Conservation (phyloP, 345 rosid genomes). For the Rhizophora mangle region DNA sequence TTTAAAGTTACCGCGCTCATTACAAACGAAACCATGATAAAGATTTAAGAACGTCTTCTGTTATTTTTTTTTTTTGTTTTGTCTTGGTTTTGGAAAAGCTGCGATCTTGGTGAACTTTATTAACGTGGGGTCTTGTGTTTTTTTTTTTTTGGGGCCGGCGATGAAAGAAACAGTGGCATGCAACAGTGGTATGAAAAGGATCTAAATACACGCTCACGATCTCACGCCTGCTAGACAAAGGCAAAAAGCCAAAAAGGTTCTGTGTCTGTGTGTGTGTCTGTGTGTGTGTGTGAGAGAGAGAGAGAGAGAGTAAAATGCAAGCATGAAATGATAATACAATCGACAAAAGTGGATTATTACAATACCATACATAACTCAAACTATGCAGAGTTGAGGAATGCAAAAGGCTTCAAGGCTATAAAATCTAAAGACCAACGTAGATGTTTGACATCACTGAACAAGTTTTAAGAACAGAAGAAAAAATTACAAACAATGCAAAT, state of each 20-base stretch:
- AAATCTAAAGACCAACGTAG: too few species aligned
- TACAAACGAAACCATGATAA: too few species aligned
- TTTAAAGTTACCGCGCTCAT: too few species aligned
- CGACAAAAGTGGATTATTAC: slow-evolving; percentile 18
- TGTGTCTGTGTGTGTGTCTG: neutral
- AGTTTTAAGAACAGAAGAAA: too few species aligned
- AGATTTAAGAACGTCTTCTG: too few species aligned
- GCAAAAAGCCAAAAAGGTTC: neutral
- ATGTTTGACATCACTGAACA: too few species aligned
- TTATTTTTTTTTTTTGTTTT: neutral
- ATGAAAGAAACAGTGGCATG: neutral
- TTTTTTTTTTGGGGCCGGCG: neutral
- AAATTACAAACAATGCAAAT: too few species aligned
- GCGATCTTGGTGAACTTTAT: too few species aligned
- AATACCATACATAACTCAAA: neutral
- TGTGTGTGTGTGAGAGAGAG: neutral
- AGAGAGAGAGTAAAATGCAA: neutral
- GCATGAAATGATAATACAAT: slow-evolving; percentile 18
- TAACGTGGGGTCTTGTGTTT: neutral
- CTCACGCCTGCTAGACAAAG: neutral
- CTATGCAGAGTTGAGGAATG: too few species aligned
- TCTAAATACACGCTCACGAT: slow-evolving; percentile 15
- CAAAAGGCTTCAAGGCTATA: too few species aligned
- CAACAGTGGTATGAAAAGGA: slow-evolving; percentile 22
- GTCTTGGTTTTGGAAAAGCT: slow-evolving; percentile 2